Conservation (phyloP, 2,329 filamentous ascomycete species). For the Aspergillus costaricaensis region DNA sequence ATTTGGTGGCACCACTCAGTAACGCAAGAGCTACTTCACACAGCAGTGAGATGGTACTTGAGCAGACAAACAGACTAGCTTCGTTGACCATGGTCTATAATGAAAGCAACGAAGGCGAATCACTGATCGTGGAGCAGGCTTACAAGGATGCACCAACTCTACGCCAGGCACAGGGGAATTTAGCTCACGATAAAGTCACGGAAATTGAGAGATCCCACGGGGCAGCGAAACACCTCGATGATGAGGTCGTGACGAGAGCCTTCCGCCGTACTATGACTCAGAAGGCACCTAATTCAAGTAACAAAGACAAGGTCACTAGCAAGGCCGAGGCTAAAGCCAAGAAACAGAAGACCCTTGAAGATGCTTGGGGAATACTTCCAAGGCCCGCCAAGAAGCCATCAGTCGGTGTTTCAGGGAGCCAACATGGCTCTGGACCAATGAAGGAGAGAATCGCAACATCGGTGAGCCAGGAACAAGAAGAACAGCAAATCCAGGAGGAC, state of each 20-base stretch:
- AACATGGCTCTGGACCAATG: neutral
- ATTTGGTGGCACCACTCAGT: neutral
- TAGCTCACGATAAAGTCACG: constrained; percentile 13
- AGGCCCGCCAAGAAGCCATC: constrained; percentile 11
- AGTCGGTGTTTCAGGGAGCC: neutral
- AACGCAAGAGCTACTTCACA: neutral
- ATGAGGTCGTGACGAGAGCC: constrained; percentile 27
- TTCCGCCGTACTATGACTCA: constrained; percentile 37
- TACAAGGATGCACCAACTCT: neutral
- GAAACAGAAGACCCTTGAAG: constrained; percentile 32
- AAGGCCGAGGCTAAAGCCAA: constrained; percentile 23
- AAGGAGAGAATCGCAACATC: neutral
- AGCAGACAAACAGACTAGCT: constrained; percentile 7
- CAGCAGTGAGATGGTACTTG: neutral
- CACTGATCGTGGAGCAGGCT: neutral
- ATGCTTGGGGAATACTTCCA: constrained; percentile 29
- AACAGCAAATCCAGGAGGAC: neutral
- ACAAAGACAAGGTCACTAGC: constrained; percentile 20
- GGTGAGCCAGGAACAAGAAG: neutral
- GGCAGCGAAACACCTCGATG: constrained; percentile 4
- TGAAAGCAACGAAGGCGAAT: neutral
- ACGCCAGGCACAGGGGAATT: constrained; percentile 1
- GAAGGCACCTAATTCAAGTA: constrained; percentile 21
- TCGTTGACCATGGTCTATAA: constrained; percentile 4
- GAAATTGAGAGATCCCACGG: constrained; percentile 18